Conservation (phyloP, 805 yeast species). For the Yarrowia divulgata region DNA sequence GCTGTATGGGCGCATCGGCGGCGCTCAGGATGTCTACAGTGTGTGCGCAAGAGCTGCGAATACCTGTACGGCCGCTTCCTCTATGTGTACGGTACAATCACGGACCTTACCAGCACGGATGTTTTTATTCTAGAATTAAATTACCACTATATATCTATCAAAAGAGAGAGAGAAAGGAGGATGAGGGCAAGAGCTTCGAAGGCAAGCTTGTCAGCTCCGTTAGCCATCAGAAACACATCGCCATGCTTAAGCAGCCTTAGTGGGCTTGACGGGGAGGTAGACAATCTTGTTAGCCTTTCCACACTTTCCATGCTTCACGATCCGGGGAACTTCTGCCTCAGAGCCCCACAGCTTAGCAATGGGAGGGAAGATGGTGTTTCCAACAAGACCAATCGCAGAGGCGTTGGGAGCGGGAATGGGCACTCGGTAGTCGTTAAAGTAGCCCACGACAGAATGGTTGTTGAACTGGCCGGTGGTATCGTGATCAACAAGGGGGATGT, state of each 20-base stretch:
- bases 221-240: neutral
- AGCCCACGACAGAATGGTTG: slow-evolving; percentile 20
- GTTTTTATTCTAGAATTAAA: neutral
- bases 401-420: slow-evolving; percentile 23
- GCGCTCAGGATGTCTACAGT: too few species aligned
- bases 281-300: neutral
- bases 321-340: slow-evolving; percentile 11
- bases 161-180: slow-evolving; percentile 5
- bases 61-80: too few species aligned
- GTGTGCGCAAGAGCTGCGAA: too few species aligned
- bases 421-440: slow-evolving; percentile 19
- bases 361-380: slow-evolving; percentile 26
- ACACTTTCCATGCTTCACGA: slow-evolving; percentile 2
- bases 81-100: too few species aligned
- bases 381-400: slow-evolving; percentile 9
- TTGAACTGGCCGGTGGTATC: slow-evolving; percentile 22
- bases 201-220: slow-evolving; percentile 10
- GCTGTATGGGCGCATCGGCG: too few species aligned
- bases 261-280: neutral
- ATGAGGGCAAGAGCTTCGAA: slow-evolving; percentile 9
- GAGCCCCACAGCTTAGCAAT: slow-evolving; percentile 28
- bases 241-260: neutral
- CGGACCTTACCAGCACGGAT: too few species aligned
- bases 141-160: neutral
- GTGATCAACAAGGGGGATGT: slow-evolving; percentile 12